Conservation (phyloP, 192 early-diverging fungal species). For the Podila epicladia region DNA sequence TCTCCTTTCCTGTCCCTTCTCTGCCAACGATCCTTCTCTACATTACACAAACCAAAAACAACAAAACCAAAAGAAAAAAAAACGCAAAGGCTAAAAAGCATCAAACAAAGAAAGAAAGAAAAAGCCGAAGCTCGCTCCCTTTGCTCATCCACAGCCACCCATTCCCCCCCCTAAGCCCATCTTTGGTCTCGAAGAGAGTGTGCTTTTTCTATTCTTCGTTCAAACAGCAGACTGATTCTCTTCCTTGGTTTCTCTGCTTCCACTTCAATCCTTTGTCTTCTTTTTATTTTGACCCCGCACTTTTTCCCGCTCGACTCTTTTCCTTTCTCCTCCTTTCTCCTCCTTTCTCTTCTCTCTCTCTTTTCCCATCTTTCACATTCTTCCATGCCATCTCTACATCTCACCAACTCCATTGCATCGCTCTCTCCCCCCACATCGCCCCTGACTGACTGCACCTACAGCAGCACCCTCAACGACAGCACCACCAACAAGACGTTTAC, state of each 20-base stretch:
- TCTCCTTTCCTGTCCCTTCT: background rate
- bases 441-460: background rate
- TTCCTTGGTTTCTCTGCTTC: background rate
- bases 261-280: background rate
- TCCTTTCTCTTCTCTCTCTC: background rate
- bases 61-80: too few relatives aligned
- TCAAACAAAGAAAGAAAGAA: too few relatives aligned
- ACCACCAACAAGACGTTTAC: background rate
- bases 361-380: slow-evolving; percentile 11
- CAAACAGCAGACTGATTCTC: background rate
- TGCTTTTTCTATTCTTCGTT: too few relatives aligned
- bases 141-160: too few relatives aligned
- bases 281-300: too few relatives aligned
- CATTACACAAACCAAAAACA: too few relatives aligned
- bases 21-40: background rate
- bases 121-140: too few relatives aligned
- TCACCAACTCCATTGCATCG: background rate
- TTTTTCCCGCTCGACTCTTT: background rate
- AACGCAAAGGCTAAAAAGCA: too few relatives aligned
- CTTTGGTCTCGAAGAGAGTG: too few relatives aligned
- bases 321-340: background rate
- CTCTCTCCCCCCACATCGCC: background rate
- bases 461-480: background rate
- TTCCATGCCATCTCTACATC: background rate
- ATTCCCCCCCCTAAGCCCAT: too few relatives aligned